Percentiles rank a stretch among this genome's conserved stretches.
These are phyloP conservation scores for Zygosaccharomyces siamensis DNA, from an alignment of 805 yeast species.

Conservation along the genomic window DNA sequence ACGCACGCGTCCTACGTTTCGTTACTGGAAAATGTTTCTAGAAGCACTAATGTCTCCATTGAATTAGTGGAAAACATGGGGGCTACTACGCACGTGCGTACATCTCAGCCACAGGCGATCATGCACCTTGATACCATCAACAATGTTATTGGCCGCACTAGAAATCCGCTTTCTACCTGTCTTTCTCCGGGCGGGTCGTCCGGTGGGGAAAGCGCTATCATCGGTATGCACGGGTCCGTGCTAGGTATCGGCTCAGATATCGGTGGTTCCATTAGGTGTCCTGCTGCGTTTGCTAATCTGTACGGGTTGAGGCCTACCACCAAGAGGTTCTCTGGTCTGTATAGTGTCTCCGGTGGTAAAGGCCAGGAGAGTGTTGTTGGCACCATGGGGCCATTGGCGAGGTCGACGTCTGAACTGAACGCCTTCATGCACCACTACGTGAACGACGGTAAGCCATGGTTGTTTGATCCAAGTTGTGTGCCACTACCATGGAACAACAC, in stretches of 20 bases:
- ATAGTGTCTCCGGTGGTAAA: slow-evolving; percentile 48
- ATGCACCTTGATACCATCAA: slow-evolving; percentile 66
- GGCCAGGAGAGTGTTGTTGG: slow-evolving; percentile 65
- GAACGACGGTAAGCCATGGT: slow-evolving; percentile 64
- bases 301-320: slow-evolving; percentile 62
- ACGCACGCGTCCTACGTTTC: slow-evolving; percentile 60
- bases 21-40: slow-evolving; percentile 43
- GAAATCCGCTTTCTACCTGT: slow-evolving; percentile 53
- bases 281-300: slow-evolving; percentile 60
- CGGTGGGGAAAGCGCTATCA: slow-evolving; percentile 66
- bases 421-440: slow-evolving; percentile 59
- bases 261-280: slow-evolving; percentile 66
- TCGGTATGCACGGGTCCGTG: slow-evolving; percentile 55
- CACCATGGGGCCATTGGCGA: slow-evolving; percentile 65
- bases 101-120: slow-evolving; percentile 63
- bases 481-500: slow-evolving; percentile 40
- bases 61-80: slow-evolving; percentile 48
- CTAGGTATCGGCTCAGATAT: slow-evolving; percentile 67
- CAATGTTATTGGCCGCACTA: slow-evolving; percentile 54
- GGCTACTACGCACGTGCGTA: slow-evolving; percentile 59
- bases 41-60: slow-evolving; percentile 44
- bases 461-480: slow-evolving; percentile 35
- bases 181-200: slow-evolving; percentile 69
- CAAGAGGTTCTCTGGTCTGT: slow-evolving; percentile 43
- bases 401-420: slow-evolving; percentile 61